Conservation (phyloP, 108 stramenopile genomes). For the Fragilaria radians region DNA sequence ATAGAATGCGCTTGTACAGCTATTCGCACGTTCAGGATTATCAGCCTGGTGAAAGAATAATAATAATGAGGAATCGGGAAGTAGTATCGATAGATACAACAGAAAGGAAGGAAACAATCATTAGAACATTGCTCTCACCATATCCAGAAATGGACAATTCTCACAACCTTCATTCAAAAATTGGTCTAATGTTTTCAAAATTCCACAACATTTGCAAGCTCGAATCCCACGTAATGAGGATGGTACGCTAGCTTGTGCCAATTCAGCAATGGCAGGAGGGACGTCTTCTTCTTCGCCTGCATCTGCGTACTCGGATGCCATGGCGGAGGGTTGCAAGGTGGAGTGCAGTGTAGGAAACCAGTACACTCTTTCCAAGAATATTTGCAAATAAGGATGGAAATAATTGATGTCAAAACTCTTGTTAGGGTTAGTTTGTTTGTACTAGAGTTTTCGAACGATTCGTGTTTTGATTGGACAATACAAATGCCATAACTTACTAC, state of each 20-base stretch:
- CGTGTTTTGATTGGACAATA: too few species aligned
- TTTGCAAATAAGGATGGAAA: too few species aligned
- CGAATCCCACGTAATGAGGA: conserved; percentile 64
- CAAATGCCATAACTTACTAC: too few species aligned
- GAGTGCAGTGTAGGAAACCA: too few species aligned
- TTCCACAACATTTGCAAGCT: conserved; percentile 86
- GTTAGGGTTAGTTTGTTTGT: too few species aligned
- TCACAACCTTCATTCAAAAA: conserved; percentile 86
- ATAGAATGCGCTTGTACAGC: conserved; percentile 82
- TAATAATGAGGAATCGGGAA: neutral
- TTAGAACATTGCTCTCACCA: conserved; percentile 27
- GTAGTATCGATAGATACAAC: neutral
- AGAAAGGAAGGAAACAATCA: neutral
- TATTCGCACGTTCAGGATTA: conserved; percentile 54
- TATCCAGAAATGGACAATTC: conserved; percentile 87
- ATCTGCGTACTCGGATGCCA: conserved; percentile 7
- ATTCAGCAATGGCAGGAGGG: conserved; percentile 69
- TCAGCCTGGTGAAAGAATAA: conserved; percentile 28
- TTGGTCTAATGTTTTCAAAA: conserved; percentile 84
- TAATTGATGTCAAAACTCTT: too few species aligned
- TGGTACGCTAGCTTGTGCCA: conserved; percentile 71
- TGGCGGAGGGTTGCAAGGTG: too few species aligned
- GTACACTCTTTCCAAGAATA: too few species aligned
- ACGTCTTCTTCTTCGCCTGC: conserved; percentile 62
- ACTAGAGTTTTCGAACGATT: too few species aligned